These are phyloP conservation scores for Pilobolus umbonatus DNA, from an alignment of 192 early-diverging fungal species.

Conservation along the genomic window DNA sequence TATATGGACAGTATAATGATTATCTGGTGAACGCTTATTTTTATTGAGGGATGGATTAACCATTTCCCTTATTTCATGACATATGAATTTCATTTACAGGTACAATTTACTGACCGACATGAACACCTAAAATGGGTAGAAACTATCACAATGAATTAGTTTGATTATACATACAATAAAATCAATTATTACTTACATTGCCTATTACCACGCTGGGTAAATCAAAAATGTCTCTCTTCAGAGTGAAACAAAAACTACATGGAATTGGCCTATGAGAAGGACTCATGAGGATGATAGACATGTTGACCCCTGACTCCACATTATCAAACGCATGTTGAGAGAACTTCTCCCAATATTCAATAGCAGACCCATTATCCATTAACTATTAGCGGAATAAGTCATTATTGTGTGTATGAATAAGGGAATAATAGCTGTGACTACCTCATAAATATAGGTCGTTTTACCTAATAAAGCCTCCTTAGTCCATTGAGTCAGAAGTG, in stretches of 20 bases:
- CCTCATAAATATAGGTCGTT: slow-evolving; percentile 78
- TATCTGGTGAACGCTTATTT: no score
- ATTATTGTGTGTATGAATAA: no score
- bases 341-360: slow-evolving; percentile 95
- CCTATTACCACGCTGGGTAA: slow-evolving; percentile 81
- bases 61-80: no score
- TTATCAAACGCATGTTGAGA: slow-evolving; percentile 88
- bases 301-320: slow-evolving; percentile 79
- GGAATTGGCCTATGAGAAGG: slow-evolving; percentile 69
- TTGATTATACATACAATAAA: neutral
- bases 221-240: slow-evolving; percentile 95
- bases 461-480: slow-evolving; percentile 75
- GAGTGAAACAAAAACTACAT: slow-evolving; percentile 91
- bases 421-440: no score
- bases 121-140: slow-evolving; percentile 18
- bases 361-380: slow-evolving; percentile 89
- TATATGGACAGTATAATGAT: no score
- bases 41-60: no score
- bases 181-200: slow-evolving; percentile 37
- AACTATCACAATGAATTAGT: slow-evolving; percentile 4
- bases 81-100: no score
- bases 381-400: slow-evolving; percentile 55
- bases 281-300: slow-evolving; percentile 71
- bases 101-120: neutral
- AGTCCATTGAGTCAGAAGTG: slow-evolving; percentile 85